Percentiles rank a stretch among this genome's conserved stretches.
Conservation (phyloP, 257 asterid species). For the Capsicum pubescens region DNA sequence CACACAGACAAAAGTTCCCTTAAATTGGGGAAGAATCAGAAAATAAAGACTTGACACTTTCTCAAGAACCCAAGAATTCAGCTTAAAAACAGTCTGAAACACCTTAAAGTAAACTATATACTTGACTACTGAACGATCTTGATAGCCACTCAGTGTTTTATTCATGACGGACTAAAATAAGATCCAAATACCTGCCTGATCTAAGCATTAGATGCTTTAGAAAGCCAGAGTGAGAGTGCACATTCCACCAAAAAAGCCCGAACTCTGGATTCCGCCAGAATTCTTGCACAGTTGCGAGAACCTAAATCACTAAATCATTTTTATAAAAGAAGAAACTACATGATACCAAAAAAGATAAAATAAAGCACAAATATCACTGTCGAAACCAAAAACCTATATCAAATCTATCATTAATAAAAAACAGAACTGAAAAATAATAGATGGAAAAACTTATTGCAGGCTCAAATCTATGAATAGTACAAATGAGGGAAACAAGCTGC, state of each 20-base stretch:
- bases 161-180: not conserved
- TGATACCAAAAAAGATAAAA: slow-evolving; percentile 32
- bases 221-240: slow-evolving; percentile 81
- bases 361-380: slow-evolving; percentile 10
- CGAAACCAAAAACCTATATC: not conserved
- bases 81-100: not conserved
- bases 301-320: slow-evolving; percentile 62
- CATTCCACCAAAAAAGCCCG: slow-evolving; percentile 77
- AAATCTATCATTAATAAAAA: not conserved
- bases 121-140: not conserved
- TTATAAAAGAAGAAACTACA: slow-evolving; percentile 26
- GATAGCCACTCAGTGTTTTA: not conserved
- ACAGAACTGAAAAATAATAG: not conserved
- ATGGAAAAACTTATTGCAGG: not conserved
- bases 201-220: slow-evolving; percentile 94
- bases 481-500: not conserved
- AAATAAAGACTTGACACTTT: no score
- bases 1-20: not conserved
- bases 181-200: slow-evolving; percentile 75
- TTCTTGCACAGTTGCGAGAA: slow-evolving; percentile 90
- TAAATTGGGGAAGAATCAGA: no score
- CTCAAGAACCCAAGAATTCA: not conserved
- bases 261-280: slow-evolving; percentile 78
- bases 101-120: not conserved
- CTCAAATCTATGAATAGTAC: not conserved